Base-by-base conservation (phyloP, 176 grass and related monocot species). In the Aechmea fasciata region DNA sequence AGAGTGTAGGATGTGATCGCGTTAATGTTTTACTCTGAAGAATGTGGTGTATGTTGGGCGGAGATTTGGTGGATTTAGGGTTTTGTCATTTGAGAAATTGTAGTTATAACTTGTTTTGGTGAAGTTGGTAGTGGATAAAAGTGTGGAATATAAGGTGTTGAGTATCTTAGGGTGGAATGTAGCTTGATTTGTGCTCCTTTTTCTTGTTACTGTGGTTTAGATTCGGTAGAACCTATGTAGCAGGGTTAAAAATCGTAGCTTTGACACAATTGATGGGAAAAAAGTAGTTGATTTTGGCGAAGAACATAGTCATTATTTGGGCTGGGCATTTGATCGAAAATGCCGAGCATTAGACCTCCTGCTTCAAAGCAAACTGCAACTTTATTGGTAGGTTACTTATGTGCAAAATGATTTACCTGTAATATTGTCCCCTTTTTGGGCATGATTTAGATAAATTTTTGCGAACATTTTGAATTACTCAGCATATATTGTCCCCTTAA, bases 281-380 rank as follows among this genome's bases (percentile, higher is more conserved):
- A 41, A 41, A 7, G 33, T 41, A 41, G 6, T 41, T 6, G 33
- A 41, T 41, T 41, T 41, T 41, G 33, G 33, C 33, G 33, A 41
- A 41, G 33, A 41, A 41, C 33, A 41, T 0, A 41, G 29, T 33
- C 29, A 33, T 33, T 33, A 33, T 33, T 33, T 33, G 29, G 3
- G 29, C 29, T 33, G 29, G 33, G 4, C 4, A 41, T 41, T 41
- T 41, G 5, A 7, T 41, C 5, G 33, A 41, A 79, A 66, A 99
- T 99, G 94, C 94, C 94, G 24, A 87, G 72, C 68, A 88, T 99
- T 77, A 88, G 94, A 72, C 81, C 90, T 66, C 94, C 94, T 49
- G 86, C 84, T 18, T 93, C 84, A 47, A 93, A 85, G 72, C 87
- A 85, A 80, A 93, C 94, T 69, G 89, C 94, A 55, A 90, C 89